Evolutionary conservation across 352 stramenopile species (phyloP), one percentile per base, ranked within the genome.

Genomic region (Pythium sukuiense): DNA sequence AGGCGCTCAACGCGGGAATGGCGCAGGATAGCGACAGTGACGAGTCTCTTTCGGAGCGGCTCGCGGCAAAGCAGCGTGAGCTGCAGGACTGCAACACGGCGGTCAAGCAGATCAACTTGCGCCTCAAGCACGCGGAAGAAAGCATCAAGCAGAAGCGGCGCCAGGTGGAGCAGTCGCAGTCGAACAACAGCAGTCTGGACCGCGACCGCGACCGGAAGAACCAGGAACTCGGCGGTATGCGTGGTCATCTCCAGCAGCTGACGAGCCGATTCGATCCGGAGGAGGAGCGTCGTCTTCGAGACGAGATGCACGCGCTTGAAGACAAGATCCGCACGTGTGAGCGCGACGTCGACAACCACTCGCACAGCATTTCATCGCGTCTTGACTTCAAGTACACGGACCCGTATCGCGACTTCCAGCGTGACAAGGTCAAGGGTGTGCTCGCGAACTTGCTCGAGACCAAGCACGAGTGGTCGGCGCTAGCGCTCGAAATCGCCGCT

Each of bases 381-480:
- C 81, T 99, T 46, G 81, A 95, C 65, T 99, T 99, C 77, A 92
- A 98, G 55, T 99, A 98, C 76, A 90, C 83, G 16, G 96, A 99
- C 63, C 97, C 97, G 12, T 85, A 98, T 63, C 79, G 81, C 50
- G 90, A 97, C 58, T 99, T 99, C 72, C 82, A 99, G 60, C 89
- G 93, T 26, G 81, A 89, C 18, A 98, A 95, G 66, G 97, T 99
- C 12, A 99, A 99, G 75, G 98, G 98, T 39, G 80, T 99, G 18
- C 83, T 99, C n/a, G 97, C 97, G 14, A 96, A 97, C 43, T 80
- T 99, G 9, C 75, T 99, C 8, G 80, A 96, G 59, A 97, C 99
- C 0, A 98, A 98, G 61, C 75, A 99, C 55, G 79, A 92, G 39
- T 91, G 87, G 73, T 89, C 96, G 63, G 89, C 96, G 14, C 98